These are phyloP conservation scores for Saccharomycopsis fermentans DNA, from an alignment of 805 yeast genomes.

Conservation along the genomic window DNA sequence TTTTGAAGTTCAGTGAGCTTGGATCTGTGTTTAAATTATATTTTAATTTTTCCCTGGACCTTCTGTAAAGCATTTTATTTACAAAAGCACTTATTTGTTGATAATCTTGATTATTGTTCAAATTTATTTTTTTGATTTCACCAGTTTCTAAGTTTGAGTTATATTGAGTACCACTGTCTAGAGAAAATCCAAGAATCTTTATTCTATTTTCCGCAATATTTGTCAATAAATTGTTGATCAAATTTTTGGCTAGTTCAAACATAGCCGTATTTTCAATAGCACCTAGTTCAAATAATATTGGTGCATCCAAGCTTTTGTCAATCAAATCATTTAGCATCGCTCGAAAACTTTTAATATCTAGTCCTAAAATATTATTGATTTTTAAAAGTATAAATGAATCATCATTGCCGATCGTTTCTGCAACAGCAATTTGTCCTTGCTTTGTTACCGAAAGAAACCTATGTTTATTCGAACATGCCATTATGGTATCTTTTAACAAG, in stretches of 20 bases:
- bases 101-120: neutral
- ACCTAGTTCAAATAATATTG: neutral
- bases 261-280: neutral
- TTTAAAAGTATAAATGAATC: slow-evolving; percentile 38
- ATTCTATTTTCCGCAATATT: neutral
- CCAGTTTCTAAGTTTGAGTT: neutral
- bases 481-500: slow-evolving; percentile 36
- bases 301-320: neutral
- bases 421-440: slow-evolving; percentile 38
- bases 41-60: neutral
- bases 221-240: neutral
- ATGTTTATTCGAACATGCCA: slow-evolving; percentile 35
- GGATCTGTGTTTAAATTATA: neutral
- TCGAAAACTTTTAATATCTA: neutral
- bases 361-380: slow-evolving; percentile 10
- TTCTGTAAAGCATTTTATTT: neutral
- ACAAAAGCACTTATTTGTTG: neutral
- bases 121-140: neutral
- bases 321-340: neutral
- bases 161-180: neutral
- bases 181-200: neutral
- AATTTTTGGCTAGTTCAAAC: neutral
- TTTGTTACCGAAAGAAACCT: slow-evolving; percentile 39
- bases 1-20: neutral
- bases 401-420: slow-evolving; percentile 39